Evolutionary conservation across 2,329 filamentous ascomycete species (phyloP), one percentile per base, ranked within the genome.

Genomic region (Massarina eburnea): DNA sequence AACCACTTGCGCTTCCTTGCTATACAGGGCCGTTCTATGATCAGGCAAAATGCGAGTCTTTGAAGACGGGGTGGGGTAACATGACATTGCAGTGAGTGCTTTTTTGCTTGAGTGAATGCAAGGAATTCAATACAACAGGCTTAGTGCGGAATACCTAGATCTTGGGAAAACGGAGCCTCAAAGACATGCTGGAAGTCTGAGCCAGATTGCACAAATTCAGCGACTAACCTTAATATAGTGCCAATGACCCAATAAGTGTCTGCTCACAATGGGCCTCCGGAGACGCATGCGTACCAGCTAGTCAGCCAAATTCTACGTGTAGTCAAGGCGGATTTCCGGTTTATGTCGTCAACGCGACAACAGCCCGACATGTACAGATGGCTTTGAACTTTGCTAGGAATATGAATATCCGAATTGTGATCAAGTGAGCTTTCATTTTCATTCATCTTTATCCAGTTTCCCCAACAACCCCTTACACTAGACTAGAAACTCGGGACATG

Each of bases 201-300:
- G 33, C 20, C n/a, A n/a, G n/a, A n/a, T n/a, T n/a, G n/a, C n/a
- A n/a, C n/a, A n/a, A n/a, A n/a, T n/a, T n/a, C n/a, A n/a, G n/a
- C n/a, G n/a, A 20, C 18, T 26, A 34, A 26, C 15, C 20, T 18
- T 18, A 20, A 30, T n/a, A 20, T 30, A 65, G 60, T 43, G 36
- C 56, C 20, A 54, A 60, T 33, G 53, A 65, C 44, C 56, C 58
- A 1, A 58, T 44, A 1, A 55, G 49, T 10, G 50, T 56, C 26
- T 52, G 55, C 45, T 61, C 58, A 9, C 59, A 59, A 41, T 65
- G 59, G 59, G 43, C 58, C 3, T 54, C 55, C 2, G 58, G 58
- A 1, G 48, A 55, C 38, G 29, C 53, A 2, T 65, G 60, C 36
- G 69, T 75, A 38, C 72, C 75, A 0, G 77, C 72, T 48, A 55